These are phyloP conservation scores for Globisporangium radiosum DNA, from an alignment of 352 stramenopile genomes.

Conservation along the genomic window DNA sequence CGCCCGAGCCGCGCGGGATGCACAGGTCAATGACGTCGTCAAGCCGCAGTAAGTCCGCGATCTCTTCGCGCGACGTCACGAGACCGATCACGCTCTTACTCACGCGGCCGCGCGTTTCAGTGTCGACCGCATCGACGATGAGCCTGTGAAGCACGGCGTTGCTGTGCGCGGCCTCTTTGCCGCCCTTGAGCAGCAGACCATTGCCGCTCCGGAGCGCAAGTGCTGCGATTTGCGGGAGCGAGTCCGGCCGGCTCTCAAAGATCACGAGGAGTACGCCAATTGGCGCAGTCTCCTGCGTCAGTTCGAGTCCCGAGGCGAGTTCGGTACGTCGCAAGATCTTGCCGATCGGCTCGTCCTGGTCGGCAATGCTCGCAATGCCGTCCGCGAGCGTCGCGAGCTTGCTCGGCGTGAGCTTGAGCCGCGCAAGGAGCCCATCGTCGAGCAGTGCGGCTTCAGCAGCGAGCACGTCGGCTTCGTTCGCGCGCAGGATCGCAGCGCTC, in stretches of 20 bases:
- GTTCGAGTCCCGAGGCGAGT: conserved; percentile 86
- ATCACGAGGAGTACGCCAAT: conserved; percentile 98
- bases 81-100: conserved; percentile 92
- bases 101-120: conserved; percentile 83
- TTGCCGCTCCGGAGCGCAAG: conserved; percentile 95
- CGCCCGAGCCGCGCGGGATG: conserved; percentile 95
- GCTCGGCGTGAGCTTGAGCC: conserved; percentile 83
- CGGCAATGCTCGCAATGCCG: conserved; percentile 92
- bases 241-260: conserved; percentile 97
- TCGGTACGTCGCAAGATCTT: conserved; percentile 82
- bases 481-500: conserved; percentile 83
- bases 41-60: conserved; percentile 89
- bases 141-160: conserved; percentile 92
- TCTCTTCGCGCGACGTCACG: conserved; percentile 92
- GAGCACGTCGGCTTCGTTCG: conserved; percentile 91
- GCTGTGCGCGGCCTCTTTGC: conserved; percentile 91
- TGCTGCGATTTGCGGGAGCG: conserved; percentile 93
- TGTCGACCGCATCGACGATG: conserved; percentile 91
- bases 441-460: conserved; percentile 60
- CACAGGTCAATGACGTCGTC: conserved; percentile 98
- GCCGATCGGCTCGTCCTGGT: conserved; percentile 68
- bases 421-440: conserved; percentile 63
- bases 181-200: conserved; percentile 95
- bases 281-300: conserved; percentile 92
- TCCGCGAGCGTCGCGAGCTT: conserved; percentile 94